phyloP scores from a whole-genome alignment of 352 stramenopile genomes.

The Phytophthora fragariae region DNA sequence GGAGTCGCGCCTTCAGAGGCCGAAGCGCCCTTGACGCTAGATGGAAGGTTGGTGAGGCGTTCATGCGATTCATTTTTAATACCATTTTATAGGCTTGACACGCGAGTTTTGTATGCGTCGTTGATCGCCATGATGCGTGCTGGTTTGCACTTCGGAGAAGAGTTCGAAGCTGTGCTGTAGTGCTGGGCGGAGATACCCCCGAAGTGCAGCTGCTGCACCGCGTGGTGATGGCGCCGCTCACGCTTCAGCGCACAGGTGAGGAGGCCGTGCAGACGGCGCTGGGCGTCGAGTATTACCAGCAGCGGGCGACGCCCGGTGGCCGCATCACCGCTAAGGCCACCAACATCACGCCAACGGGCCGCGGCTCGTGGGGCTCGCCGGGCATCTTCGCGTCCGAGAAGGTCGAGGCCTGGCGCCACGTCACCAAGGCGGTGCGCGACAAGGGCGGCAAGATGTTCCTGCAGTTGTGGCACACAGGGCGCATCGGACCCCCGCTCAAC shows the following conservation, averaged over 20 bases:
- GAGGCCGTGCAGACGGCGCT: slow-evolving; percentile 43
- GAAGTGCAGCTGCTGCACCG: slow-evolving; percentile 9
- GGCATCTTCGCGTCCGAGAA: slow-evolving; percentile 62
- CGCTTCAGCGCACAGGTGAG: slow-evolving; percentile 36
- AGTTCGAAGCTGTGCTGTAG: too few species aligned
- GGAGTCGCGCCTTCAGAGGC: too few species aligned
- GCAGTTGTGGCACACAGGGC: slow-evolving; percentile 7
- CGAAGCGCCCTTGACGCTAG: too few species aligned
- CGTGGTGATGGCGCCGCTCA: slow-evolving; percentile 63
- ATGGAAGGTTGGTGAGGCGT: too few species aligned
- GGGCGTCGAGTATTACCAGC: slow-evolving; percentile 54
- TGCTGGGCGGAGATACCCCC: too few species aligned
- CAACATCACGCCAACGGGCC: slow-evolving; percentile 45
- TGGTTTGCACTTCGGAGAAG: too few species aligned
- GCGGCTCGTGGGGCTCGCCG: slow-evolving; percentile 44
- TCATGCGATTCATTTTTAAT: too few species aligned
- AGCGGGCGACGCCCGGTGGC: slow-evolving; percentile 53
- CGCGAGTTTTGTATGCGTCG: too few species aligned
- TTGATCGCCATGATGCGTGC: too few species aligned
- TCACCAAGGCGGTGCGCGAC: slow-evolving; percentile 72
- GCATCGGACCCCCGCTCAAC: too few species aligned
- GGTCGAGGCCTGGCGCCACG: slow-evolving; percentile 52
- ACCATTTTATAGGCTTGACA: too few species aligned
- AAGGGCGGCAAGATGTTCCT: slow-evolving; percentile 74
- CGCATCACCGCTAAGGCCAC: slow-evolving; percentile 66